Conservation (phyloP, 164 flowering plant genomes). For the Berberis thunbergii region DNA sequence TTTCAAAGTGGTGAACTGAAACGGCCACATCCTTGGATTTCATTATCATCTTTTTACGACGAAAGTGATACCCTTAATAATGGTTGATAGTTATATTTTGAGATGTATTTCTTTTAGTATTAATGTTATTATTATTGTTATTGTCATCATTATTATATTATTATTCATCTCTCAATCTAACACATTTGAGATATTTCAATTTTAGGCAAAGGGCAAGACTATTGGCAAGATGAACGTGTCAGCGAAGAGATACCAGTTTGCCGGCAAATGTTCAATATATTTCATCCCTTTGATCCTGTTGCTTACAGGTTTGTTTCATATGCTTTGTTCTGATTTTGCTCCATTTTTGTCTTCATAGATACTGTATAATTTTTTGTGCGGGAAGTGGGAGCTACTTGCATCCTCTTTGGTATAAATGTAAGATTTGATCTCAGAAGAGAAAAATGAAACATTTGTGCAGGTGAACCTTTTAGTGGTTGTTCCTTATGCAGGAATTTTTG, state of each 20-base stretch:
- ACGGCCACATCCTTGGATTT: no score
- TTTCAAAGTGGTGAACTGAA: no score
- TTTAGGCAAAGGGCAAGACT: slow-evolving; percentile 73
- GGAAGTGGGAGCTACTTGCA: no score
- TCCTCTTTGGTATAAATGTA: no score
- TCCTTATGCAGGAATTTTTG: no score
- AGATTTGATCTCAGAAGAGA: no score
- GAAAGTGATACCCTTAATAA: no score
- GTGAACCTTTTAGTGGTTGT: no score
- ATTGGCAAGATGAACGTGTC: slow-evolving; percentile 81
- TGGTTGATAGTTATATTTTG: no score
- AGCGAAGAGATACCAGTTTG: slow-evolving; percentile 93
- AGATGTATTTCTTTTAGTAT: no score
- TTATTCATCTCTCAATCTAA: not conserved
- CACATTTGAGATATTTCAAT: not conserved
- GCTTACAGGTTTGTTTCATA: slow-evolving; percentile 66
- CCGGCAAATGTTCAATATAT: slow-evolving; percentile 81
- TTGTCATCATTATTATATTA: not conserved
- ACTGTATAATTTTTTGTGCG: not conserved
- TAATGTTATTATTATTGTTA: not conserved
- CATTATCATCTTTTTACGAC: no score
- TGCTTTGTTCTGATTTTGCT: not conserved
- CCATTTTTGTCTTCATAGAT: not conserved
- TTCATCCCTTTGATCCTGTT: slow-evolving; percentile 99
- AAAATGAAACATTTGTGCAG: no score